Evolutionary conservation across 306 rosid species (phyloP), one percentile per base, ranked within the genome.

Genomic region (Alnus glutinosa): DNA sequence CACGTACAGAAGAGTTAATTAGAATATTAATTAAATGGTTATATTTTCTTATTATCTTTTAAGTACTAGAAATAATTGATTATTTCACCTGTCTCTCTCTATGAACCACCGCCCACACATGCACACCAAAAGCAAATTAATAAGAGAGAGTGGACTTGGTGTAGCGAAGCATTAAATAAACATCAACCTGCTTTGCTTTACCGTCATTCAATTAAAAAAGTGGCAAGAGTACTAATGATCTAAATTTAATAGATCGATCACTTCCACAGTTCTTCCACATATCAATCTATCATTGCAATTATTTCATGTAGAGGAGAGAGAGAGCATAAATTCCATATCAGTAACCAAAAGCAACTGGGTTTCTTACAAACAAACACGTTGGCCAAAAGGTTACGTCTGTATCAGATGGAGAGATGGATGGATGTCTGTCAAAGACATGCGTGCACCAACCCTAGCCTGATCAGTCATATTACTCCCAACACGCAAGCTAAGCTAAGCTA

Each of bases 361-460:
- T 67, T 73, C 57, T 54, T 70, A 61, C 75, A 48, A 76, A 71
- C 58, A 75, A 74, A 74, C 42, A 50, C 39, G 52, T 12, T 77
- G 81, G 79, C 16, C 74, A 72, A 80, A 74, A 79, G 89, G 87
- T 76, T 61, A 82, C 75, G 89, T 88, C 86, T 58, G 85, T 85
- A 77, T 81, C 76, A 76, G 84, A 78, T 55, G 74, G 86, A 76
- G 69, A 57, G 87, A 85, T 70, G 78, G 84, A 83, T 80, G 77
- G 80, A 81, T 80, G 63, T 80, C 63, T 82, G 82, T 85, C 82
- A 86, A 70, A 36, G 78, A 81, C 76, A 82, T 80, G 78, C 68
- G 78, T 74, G 80, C 83, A 86, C 78, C 77, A 77, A 77, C 82
- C 75, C 83, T 76, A 32, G 50, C 69, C 62, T 83, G 55, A 30